Evolutionary conservation across 768 basidiomycete genomes (phyloP).

Genomic region (Thelephora ganbajun): DNA sequence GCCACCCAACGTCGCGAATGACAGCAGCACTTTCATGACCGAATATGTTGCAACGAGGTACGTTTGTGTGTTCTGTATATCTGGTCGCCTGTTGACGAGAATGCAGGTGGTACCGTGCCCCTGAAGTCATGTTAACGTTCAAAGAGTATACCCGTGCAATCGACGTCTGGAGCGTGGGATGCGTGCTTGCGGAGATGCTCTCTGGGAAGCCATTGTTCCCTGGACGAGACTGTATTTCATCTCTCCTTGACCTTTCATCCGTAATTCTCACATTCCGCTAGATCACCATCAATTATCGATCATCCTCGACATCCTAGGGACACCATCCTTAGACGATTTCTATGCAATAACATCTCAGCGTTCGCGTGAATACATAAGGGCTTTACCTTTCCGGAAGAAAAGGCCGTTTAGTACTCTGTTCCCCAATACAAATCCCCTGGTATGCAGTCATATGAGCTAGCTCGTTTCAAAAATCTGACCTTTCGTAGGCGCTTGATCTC

Average conservation of each 20-base stretch:
- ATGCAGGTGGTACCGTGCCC: constrained; percentile 77
- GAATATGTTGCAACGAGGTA: constrained; percentile 94
- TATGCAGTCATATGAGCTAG: constrained; percentile 15
- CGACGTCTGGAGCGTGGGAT: constrained; percentile 81
- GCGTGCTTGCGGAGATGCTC: constrained; percentile 84
- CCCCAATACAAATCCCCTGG: constrained; percentile 58
- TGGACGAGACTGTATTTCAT: constrained; percentile 59
- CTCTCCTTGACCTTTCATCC: background rate
- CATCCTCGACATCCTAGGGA: constrained; percentile 90
- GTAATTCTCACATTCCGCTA: constrained; percentile 13
- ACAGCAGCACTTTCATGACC: constrained; percentile 72
- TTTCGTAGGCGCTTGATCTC: constrained; percentile 51
- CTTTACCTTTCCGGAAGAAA: constrained; percentile 76
- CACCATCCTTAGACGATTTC: constrained; percentile 84
- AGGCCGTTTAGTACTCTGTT: constrained; percentile 58
- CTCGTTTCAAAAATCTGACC: background rate
- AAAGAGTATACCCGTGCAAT: constrained; percentile 87
- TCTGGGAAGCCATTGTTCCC: constrained; percentile 89
- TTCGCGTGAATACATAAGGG: constrained; percentile 79
- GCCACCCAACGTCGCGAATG: constrained; percentile 58
- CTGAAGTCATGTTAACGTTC: constrained; percentile 97
- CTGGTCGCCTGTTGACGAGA: constrained; percentile 1
- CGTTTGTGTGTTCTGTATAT: constrained; percentile 8
- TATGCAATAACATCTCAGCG: constrained; percentile 77
- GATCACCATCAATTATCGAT: constrained; percentile 90